Percentiles rank a stretch among this genome's conserved stretches.
phyloP scores from a whole-genome alignment of 2,329 filamentous ascomycete species.

The Pseudogymnoascus sp. region DNA sequence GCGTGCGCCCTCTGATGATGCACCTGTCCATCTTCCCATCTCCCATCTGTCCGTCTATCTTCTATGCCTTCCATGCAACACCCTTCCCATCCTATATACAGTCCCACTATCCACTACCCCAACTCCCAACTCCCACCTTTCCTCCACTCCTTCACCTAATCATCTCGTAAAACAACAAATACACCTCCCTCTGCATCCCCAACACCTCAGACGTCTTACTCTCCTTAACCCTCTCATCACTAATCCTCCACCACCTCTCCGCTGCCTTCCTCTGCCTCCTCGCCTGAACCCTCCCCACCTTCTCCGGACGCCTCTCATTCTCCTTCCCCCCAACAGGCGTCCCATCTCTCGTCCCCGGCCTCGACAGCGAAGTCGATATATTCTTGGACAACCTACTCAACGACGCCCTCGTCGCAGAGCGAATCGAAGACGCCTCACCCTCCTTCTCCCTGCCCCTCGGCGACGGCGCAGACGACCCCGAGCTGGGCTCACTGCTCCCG shows the following conservation, averaged over 20 bases:
- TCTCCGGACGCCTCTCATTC: conserved; percentile 25
- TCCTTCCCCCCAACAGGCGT: not conserved
- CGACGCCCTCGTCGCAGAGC: not conserved
- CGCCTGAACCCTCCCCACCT: conserved; percentile 17
- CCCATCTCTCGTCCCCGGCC: not conserved
- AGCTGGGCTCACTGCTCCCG: not conserved
- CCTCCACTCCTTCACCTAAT: conserved; percentile 25
- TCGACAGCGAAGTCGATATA: not conserved
- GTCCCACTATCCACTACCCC: not conserved
- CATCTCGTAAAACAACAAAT: conserved; percentile 91
- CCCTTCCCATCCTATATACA: not conserved
- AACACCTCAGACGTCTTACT: conserved; percentile 86
- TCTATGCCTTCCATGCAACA: not conserved
- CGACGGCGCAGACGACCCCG: conserved; percentile 22
- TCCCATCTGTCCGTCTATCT: not conserved
- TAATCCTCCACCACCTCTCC: conserved; percentile 95
- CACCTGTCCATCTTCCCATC: not conserved
- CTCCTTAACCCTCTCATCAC: conserved; percentile 93
- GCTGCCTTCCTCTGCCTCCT: conserved; percentile 53
- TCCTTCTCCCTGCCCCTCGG: conserved; percentile 16
- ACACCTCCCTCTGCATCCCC: conserved; percentile 91
- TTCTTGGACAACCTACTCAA: not conserved
- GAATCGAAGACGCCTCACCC: not conserved
- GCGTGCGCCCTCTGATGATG: not conserved
- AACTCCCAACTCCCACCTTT: not conserved